These are phyloP conservation scores for Cyclaneusma minus DNA, from an alignment of 2,329 filamentous ascomycete genomes.

Conservation along the genomic window DNA sequence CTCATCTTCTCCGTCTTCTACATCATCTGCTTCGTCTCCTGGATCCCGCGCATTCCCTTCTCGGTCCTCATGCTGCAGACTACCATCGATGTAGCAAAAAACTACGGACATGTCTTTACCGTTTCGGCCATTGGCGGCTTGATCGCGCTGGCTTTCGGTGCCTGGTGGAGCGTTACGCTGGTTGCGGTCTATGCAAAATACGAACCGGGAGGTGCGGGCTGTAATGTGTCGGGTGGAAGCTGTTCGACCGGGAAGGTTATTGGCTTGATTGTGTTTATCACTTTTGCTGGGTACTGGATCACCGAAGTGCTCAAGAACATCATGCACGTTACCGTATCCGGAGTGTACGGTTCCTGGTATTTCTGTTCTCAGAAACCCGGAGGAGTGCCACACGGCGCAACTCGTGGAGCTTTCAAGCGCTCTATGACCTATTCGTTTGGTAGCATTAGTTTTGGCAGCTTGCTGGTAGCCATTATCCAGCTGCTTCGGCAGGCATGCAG, in stretches of 20 bases:
- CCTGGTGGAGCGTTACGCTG: constrained; percentile 76
- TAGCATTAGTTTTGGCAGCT: constrained; percentile 72
- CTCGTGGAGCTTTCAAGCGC: constrained; percentile 67
- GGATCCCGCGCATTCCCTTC: constrained; percentile 85
- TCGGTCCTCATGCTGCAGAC: constrained; percentile 81
- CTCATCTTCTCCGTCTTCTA: constrained; percentile 69
- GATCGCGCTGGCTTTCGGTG: constrained; percentile 57
- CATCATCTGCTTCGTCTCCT: constrained; percentile 70
- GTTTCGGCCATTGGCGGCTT: constrained; percentile 76
- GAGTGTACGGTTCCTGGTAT: constrained; percentile 89
- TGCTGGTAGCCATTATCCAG: constrained; percentile 79
- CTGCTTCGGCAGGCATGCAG: constrained; percentile 69
- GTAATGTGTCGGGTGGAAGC: constrained; percentile 25
- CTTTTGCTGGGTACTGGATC: constrained; percentile 89
- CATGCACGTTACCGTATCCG: constrained; percentile 74
- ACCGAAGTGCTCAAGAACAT: constrained; percentile 90
- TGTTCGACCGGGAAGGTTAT: constrained; percentile 69
- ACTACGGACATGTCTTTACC: constrained; percentile 71
- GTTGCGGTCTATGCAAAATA: constrained; percentile 79
- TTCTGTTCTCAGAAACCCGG: constrained; percentile 49
- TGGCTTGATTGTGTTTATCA: constrained; percentile 71
- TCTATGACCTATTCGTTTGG: constrained; percentile 85
- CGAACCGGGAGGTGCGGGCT: constrained; percentile 40
- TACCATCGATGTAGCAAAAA: constrained; percentile 69
- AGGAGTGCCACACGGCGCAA: constrained; percentile 61